Conservation (phyloP, 176 grass and related monocot species). For the Areca catechu region DNA sequence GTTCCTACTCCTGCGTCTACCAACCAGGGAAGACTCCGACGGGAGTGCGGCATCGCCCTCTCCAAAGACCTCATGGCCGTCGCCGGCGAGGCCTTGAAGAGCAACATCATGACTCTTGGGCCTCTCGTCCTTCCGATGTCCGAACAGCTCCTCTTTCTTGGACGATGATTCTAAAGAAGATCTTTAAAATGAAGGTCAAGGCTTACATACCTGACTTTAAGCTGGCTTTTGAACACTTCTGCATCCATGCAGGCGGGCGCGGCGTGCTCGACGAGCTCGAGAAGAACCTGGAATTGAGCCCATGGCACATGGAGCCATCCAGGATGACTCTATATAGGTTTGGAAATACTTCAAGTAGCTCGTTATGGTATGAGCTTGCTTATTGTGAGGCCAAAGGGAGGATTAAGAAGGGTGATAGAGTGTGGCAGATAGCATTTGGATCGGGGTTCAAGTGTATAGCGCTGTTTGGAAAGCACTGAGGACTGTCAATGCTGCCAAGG, state of each 20-base stretch:
- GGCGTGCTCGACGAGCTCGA: slow-evolving; percentile 61
- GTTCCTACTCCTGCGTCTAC: slow-evolving; percentile 28
- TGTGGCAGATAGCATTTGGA: slow-evolving; percentile 38
- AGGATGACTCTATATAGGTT: slow-evolving; percentile 58
- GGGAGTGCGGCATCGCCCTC: slow-evolving; percentile 23
- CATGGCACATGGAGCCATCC: slow-evolving; percentile 59
- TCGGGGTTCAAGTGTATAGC: slow-evolving; percentile 43
- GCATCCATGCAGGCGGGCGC: slow-evolving; percentile 50
- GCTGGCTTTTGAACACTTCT: slow-evolving; percentile 47
- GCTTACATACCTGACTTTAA: slow-evolving; percentile 47
- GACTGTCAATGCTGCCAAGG: slow-evolving; percentile 9
- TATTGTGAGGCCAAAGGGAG: slow-evolving; percentile 51
- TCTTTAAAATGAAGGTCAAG: slow-evolving; percentile 11
- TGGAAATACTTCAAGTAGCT: slow-evolving; percentile 65
- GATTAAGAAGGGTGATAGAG: slow-evolving; percentile 29
- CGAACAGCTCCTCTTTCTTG: slow-evolving; percentile 34
- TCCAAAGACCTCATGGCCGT: slow-evolving; percentile 44
- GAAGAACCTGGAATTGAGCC: slow-evolving; percentile 21
- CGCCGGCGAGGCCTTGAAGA: slow-evolving; percentile 31
- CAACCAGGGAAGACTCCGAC: slow-evolving; percentile 23
- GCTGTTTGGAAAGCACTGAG: slow-evolving; percentile 38
- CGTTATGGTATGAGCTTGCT: slow-evolving; percentile 54
- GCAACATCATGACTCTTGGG: slow-evolving; percentile 35
- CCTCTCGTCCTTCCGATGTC: slow-evolving; percentile 31
- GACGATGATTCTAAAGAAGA: slow-evolving; percentile 5